phyloP scores from a whole-genome alignment of 148 eudicot species.

The Hydrangea macrophylla region DNA sequence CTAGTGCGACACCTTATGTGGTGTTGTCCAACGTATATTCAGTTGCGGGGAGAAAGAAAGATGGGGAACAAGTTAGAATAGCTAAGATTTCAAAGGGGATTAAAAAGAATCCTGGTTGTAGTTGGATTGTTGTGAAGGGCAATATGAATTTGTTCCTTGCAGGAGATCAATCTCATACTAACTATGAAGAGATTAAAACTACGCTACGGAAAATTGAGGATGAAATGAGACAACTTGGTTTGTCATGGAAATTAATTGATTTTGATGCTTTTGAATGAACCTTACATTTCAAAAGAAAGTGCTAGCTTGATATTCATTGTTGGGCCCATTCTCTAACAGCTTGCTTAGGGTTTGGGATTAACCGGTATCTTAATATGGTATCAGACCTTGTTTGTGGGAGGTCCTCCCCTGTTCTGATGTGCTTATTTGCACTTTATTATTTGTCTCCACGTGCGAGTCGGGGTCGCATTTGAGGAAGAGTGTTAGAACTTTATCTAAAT shows the following conservation, averaged over 20 bases:
- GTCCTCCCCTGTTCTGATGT: too few species aligned
- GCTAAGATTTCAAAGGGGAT: conserved; percentile 40
- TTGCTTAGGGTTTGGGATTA: too few species aligned
- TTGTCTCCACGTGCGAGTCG: too few species aligned
- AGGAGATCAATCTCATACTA: conserved; percentile 38
- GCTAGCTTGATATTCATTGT: too few species aligned
- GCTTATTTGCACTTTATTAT: too few species aligned
- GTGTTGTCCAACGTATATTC: conserved; percentile 50
- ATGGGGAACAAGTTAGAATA: conserved; percentile 41
- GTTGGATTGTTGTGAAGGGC: conserved; percentile 54
- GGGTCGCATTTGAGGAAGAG: too few species aligned
- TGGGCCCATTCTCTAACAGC: too few species aligned
- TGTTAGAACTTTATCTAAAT: too few species aligned
- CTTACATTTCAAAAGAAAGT: background rate
- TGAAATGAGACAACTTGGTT: conserved; percentile 27
- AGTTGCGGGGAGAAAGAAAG: conserved; percentile 31
- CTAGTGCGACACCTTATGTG: conserved; percentile 54
- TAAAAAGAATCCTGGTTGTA: conserved; percentile 55
- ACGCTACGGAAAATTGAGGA: conserved; percentile 21
- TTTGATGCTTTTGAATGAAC: background rate
- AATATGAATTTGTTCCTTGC: conserved; percentile 32
- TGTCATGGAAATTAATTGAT: background rate
- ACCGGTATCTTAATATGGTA: too few species aligned
- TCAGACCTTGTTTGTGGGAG: too few species aligned
- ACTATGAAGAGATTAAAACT: conserved; percentile 27